These are phyloP conservation scores for Trichoderma sp. DNA, from an alignment of 2,329 filamentous ascomycete genomes.

Conservation along the genomic window DNA sequence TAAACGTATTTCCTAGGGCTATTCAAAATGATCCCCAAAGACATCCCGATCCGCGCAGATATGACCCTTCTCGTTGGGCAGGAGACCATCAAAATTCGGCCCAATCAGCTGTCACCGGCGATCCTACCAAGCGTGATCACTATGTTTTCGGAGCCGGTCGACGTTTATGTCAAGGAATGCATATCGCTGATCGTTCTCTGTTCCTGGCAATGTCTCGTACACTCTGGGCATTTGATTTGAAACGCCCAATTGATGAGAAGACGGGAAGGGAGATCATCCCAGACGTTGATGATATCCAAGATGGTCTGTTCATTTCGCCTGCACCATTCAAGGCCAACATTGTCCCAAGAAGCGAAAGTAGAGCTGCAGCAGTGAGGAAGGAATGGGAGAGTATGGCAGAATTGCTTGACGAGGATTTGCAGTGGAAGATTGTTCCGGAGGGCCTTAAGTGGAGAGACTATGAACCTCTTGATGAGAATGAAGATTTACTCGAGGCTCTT, in stretches of 20 bases:
- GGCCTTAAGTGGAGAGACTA: slow-evolving; percentile 19
- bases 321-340: slow-evolving; percentile 20
- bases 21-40: slow-evolving; percentile 15
- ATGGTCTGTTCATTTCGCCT: slow-evolving; percentile 13
- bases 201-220: slow-evolving; percentile 42
- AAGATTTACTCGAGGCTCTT: background rate
- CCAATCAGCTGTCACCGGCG: slow-evolving; percentile 27
- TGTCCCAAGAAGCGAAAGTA: slow-evolving; percentile 28
- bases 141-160: slow-evolving; percentile 38
- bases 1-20: background rate
- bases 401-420: slow-evolving; percentile 9
- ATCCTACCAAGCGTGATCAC: slow-evolving; percentile 28
- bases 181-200: slow-evolving; percentile 33
- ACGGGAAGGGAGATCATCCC: slow-evolving; percentile 19
- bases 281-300: slow-evolving; percentile 3
- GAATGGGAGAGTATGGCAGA: background rate
- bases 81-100: slow-evolving; percentile 11
- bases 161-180: slow-evolving; percentile 36
- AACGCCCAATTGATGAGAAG: slow-evolving; percentile 27
- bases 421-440: slow-evolving; percentile 16
- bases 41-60: slow-evolving; percentile 45
- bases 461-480: slow-evolving; percentile 2
- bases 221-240: slow-evolving; percentile 48
- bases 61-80: slow-evolving; percentile 34
- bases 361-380: background rate